Conservation (phyloP, 495 filamentous ascomycete genomes). For the Trichocladium uniseriatum region DNA sequence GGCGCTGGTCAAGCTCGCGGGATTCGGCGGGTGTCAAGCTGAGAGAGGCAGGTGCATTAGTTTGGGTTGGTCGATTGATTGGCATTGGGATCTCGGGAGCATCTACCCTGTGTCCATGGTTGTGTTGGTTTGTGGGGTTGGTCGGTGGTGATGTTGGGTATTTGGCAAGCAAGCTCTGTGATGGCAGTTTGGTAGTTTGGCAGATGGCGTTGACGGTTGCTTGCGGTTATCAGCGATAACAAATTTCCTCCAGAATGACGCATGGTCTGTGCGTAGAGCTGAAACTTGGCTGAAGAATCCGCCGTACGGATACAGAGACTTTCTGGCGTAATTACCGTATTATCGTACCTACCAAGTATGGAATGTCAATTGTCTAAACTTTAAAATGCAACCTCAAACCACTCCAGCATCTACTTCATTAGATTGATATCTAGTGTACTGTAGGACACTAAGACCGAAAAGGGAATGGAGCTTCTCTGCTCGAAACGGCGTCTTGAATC, state of each 20-base stretch:
- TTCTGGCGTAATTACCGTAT: no score
- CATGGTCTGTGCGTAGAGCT: slow-evolving; percentile 7
- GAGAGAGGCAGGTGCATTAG: slow-evolving; percentile 6
- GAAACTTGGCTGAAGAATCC: background rate
- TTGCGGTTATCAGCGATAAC: slow-evolving; percentile 8
- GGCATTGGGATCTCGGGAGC: background rate
- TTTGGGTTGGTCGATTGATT: background rate
- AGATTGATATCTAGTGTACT: no score
- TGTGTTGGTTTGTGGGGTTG: background rate
- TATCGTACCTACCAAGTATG: no score
- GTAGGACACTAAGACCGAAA: no score
- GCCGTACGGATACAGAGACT: no score
- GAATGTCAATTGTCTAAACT: no score
- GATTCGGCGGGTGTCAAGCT: slow-evolving; percentile 74
- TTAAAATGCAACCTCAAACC: no score
- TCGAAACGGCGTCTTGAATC: no score
- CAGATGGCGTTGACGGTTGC: slow-evolving; percentile 1
- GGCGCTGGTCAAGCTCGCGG: slow-evolving; percentile 80
- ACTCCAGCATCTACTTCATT: no score
- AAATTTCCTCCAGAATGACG: background rate
- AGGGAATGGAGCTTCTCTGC: no score
- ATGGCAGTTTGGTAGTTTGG: background rate
- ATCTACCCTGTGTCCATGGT: slow-evolving; percentile 12
- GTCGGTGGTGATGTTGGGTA: background rate
- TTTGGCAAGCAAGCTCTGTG: background rate